Evolutionary conservation across 1,284 basidiomycete species (phyloP).

Genomic region (Xerocomus cyaneibrunnescens): DNA sequence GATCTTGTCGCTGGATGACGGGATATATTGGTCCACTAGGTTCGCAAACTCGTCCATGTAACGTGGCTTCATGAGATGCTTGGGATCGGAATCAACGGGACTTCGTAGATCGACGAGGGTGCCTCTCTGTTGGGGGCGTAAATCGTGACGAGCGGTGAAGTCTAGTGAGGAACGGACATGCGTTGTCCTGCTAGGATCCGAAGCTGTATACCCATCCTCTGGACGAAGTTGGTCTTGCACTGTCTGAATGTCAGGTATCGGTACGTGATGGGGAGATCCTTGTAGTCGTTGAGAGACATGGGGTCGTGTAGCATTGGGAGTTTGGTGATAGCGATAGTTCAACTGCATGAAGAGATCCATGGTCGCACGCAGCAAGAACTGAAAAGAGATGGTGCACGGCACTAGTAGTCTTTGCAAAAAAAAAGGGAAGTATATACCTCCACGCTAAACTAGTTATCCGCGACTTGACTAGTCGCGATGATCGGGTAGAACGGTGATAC

Average conservation of each 20-base stretch:
- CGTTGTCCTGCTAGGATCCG: background rate
- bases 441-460: background rate
- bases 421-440: slow-evolving; percentile 19
- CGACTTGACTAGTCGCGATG: background rate
- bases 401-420: background rate
- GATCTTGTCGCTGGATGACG: slow-evolving; percentile 31
- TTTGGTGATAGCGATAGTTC: slow-evolving; percentile 21
- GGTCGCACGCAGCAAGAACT: background rate
- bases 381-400: background rate
- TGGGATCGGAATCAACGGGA: background rate
- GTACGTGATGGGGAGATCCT: background rate
- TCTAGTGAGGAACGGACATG: background rate
- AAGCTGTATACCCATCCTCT: background rate
- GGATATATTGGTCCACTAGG: slow-evolving; percentile 25
- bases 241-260: background rate
- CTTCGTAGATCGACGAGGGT: background rate
- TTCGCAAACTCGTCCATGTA: slow-evolving; percentile 1
- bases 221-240: background rate
- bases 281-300: slow-evolving; percentile 6
- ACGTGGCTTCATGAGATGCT: background rate
- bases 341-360: slow-evolving; percentile 23
- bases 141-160: background rate
- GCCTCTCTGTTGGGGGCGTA: background rate
- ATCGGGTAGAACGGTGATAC: background rate
- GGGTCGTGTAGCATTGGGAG: background rate